Evolutionary conservation across 768 basidiomycete species (phyloP), one percentile per base, ranked within the genome.

Genomic region (Hemileccinum rubropunctum): DNA sequence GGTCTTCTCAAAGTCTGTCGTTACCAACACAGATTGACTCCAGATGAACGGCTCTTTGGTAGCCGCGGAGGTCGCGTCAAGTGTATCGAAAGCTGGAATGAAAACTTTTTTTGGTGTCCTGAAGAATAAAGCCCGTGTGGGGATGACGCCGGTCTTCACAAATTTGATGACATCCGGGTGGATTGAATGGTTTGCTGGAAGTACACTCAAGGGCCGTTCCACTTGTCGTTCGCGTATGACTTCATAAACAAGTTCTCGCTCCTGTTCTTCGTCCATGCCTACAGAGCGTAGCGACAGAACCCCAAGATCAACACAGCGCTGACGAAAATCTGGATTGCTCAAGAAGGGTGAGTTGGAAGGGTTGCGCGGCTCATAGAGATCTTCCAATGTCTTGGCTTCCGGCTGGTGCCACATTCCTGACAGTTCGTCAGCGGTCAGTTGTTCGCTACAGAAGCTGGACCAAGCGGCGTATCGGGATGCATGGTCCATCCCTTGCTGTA

Each of bases 211-310:
- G 14, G 72, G 70, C 12, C 71, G 60, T 54, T 75, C 60, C 4
- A 70, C 54, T 43, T 76, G 61, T 5, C 57, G 59, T 52, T 78
- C 75, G 14, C 53, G 57, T 52, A 76, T 75, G 4, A 68, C 60
- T 54, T 78, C 76, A 34, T 72, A 71, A 5, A 56, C 55, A 6
- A 78, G 62, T 48, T 78, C 75, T 32, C 76, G 60, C 53, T 78
- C 77, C 45, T 77, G 76, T 45, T 56, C 56, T 37, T 58, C 57
- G 6, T 54, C 57, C 52, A 58, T 40, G 4, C 30, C 30, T 1
- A 46, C 18, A 13, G 32, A n/a, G 1, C 23, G 21, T 2, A 40
- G 7, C 2, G 46, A 40, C 14, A 30, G 10, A 18, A 54, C 42
- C 6, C 56, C 57, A 6, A 58, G 57, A 3, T 53, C 33, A 3